These are phyloP conservation scores for Saksenaea vasiformis DNA, from an alignment of 371 early-diverging fungal genomes.

Conservation along the genomic window DNA sequence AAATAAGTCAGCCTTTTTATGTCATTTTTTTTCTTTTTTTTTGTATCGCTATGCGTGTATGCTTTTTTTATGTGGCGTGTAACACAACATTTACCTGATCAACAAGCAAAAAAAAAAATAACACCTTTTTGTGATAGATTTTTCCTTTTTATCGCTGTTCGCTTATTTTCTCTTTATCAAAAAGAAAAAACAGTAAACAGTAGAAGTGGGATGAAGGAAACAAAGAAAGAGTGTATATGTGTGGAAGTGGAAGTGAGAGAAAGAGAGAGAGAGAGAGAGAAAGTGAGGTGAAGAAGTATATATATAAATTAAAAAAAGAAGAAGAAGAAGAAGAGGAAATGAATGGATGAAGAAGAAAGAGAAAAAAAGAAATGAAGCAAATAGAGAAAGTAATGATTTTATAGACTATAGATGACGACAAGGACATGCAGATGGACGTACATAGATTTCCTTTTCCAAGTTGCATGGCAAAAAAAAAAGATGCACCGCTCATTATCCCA, in stretches of 20 bases:
- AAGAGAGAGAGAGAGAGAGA: not conserved
- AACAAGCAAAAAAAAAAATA: not conserved
- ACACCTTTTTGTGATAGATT: not conserved
- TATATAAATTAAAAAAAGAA: not conserved
- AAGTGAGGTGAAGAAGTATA: no score
- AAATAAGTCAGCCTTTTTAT: not conserved
- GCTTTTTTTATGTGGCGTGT: not conserved
- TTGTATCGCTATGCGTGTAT: not conserved
- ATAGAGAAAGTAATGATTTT: not conserved
- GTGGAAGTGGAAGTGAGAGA: not conserved
- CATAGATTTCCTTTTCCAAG: not conserved
- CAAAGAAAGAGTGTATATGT: not conserved
- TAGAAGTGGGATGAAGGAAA: no score
- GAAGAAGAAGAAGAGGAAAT: not conserved
- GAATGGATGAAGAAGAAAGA: constrained; percentile 3
- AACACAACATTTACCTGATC: constrained; percentile 5
- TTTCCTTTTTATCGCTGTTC: not conserved
- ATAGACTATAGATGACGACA: not conserved
- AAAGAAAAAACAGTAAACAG: not conserved
- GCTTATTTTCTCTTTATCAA: not conserved
- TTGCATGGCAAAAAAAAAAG: not conserved
- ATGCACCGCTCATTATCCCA: constrained; percentile 1
- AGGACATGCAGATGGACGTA: not conserved
- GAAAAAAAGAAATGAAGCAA: not conserved
- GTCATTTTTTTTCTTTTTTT: no score